Evolutionary conservation across 805 yeast species (phyloP).

Genomic region (Yarrowia sp.): DNA sequence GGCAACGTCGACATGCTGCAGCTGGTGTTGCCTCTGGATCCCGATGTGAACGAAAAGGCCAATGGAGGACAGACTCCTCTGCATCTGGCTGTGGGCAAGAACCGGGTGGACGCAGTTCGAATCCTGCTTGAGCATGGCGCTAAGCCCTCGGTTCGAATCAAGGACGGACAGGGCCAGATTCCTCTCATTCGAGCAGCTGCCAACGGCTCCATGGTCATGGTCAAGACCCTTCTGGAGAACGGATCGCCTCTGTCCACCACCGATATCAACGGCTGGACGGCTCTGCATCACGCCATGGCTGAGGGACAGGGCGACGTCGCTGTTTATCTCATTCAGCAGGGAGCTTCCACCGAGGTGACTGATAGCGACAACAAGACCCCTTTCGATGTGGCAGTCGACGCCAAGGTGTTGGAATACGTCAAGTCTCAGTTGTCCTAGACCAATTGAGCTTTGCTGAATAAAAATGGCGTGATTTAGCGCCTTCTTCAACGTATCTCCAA

Average conservation of each 20-base stretch:
- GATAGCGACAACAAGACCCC: conserved; percentile 64
- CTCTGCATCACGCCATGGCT: conserved; percentile 87
- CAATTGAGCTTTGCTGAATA: background rate
- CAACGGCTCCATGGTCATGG: conserved; percentile 67
- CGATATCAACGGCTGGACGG: conserved; percentile 81
- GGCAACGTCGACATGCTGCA: conserved; percentile 66
- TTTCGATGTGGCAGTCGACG: conserved; percentile 61
- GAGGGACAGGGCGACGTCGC: conserved; percentile 89
- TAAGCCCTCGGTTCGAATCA: conserved; percentile 58
- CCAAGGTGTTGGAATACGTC: conserved; percentile 53
- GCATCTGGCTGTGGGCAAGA: conserved; percentile 78
- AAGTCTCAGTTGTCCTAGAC: conserved; percentile 9
- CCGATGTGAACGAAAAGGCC: conserved; percentile 69
- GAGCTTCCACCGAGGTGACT: conserved; percentile 64
- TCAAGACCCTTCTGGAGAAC: conserved; percentile 59
- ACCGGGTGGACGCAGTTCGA: conserved; percentile 61
- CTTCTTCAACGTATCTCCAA: no score
- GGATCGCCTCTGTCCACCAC: conserved; percentile 71
- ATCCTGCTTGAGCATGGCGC: conserved; percentile 66
- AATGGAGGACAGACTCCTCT: conserved; percentile 74
- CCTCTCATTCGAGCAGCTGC: conserved; percentile 87
- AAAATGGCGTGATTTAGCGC: no score
- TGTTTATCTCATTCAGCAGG: conserved; percentile 61
- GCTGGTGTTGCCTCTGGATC: conserved; percentile 54
- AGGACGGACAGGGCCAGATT: conserved; percentile 69